A percentile compares a stretch with the other conserved stretches of the same genome.
These are phyloP conservation scores for Penicillium sclerotigenum DNA, from an alignment of 2,329 filamentous ascomycete species.

Conservation along the genomic window DNA sequence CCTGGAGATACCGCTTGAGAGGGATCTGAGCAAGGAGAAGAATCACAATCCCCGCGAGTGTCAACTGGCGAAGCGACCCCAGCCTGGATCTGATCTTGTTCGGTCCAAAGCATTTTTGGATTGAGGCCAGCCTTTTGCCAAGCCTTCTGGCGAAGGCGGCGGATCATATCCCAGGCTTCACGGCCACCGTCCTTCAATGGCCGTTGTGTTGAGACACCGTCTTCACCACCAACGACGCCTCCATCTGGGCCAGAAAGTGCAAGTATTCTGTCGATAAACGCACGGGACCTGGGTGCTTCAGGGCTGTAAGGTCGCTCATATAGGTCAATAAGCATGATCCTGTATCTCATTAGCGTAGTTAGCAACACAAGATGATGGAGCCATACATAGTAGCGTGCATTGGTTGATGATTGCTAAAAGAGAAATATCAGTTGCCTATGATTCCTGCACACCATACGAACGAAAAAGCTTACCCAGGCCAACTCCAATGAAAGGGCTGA, in stretches of 20 bases:
- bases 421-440: conserved; percentile 12
- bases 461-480: conserved; percentile 38
- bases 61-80: conserved; percentile 28
- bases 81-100: conserved; percentile 44
- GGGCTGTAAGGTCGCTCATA: conserved; percentile 47
- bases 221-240: conserved; percentile 46
- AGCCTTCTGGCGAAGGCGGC: conserved; percentile 46
- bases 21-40: conserved; percentile 11
- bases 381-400: conserved; percentile 45
- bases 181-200: conserved; percentile 48
- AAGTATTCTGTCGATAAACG: conserved; percentile 48
- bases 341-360: conserved; percentile 14
- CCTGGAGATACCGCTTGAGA: conserved; percentile 10
- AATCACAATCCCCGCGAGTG: conserved; percentile 3
- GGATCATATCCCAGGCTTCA: conserved; percentile 50
- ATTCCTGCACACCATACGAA: not conserved
- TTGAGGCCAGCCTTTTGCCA: conserved; percentile 50
- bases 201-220: conserved; percentile 43
- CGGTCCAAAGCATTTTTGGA: conserved; percentile 47
- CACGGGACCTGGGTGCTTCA: conserved; percentile 45
- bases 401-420: conserved; percentile 40
- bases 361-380: not conserved
- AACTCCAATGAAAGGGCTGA: conserved; percentile 50
- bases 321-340: conserved; percentile 50
- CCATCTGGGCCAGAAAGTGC: conserved; percentile 45